Conservation (phyloP, 495 filamentous ascomycete genomes). For the Xylaria flabelliformis region DNA sequence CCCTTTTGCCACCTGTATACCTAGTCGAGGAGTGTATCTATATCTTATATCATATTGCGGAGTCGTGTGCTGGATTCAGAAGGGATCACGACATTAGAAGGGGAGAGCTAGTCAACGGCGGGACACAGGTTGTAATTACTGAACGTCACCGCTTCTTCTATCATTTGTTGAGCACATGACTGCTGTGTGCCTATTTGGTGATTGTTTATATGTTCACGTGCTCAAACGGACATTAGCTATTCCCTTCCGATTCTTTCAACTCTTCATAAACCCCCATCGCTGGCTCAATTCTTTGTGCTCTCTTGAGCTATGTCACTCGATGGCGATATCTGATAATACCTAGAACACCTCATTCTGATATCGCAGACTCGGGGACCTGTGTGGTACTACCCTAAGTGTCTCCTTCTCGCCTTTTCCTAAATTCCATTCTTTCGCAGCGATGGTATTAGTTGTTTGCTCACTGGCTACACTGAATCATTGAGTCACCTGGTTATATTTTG, state of each 20-base stretch:
- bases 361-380: neutral
- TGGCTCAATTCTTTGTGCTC: neutral
- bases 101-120: neutral
- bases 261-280: neutral
- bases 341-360: neutral
- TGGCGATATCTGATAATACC: neutral
- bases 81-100: neutral
- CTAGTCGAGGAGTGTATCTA: neutral
- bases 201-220: neutral
- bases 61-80: neutral
- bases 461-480: neutral
- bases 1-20: conserved; percentile 12
- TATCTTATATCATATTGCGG: neutral
- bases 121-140: neutral
- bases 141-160: neutral
- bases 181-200: neutral
- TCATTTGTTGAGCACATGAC: neutral
- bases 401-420: neutral
- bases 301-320: neutral
- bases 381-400: neutral
- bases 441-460: neutral
- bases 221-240: neutral
- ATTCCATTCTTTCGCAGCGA: neutral
- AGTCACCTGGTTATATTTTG: neutral
- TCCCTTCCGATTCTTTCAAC: neutral